Base-by-base conservation (phyloP, 2,329 filamentous ascomycete species). In the Dothideomycetidae sp. region DNA sequence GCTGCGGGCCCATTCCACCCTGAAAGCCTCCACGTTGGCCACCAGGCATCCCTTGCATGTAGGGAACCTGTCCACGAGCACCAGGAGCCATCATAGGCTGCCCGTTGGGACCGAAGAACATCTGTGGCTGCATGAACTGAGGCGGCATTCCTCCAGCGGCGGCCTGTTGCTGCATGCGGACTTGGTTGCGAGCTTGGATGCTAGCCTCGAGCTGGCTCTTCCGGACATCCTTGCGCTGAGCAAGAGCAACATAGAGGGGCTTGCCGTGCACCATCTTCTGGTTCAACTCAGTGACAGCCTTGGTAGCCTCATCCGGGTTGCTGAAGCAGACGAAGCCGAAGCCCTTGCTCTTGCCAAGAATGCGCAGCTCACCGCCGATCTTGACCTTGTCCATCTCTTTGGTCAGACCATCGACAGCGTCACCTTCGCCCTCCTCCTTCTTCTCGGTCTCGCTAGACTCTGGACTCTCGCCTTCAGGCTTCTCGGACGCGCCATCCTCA, bases 271-370 rank as follows among this genome's bases (percentile, higher is more conserved):
- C 72, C 90, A 98, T 98, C 63, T 90, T 85, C 72, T 96, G 88
- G 72, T 98, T 98, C 84, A 96, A 94, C 65, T 98, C 90, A 44
- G 86, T 85, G 47, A 98, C 88, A 48, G 90, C 90, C 76, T 96
- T 96, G 67, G 88, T 94, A 48, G 90, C 90, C 62, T 98, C 90
- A 54, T 98, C 90, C 43, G 90, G 86, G 72, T 93, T 96, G 74
- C 82, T 90, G 71, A 98, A 98, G 81, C 90, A 98, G 57, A 98
- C 90, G 62, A 98, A 98, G 53, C 90, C 90, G 60, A 98, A 98
- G 60, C 90, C 90, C 73, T 96, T 98, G 79, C 85, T 93, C 81
- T 96, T 96, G 61, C 90, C 90, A 43, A 93, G 72, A 36, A 67
- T 58, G 60, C 71, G 74, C 66, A 75, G 75, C 53, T 72, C 66